A percentile compares a stretch with the other conserved stretches of the same genome.
Conservation (phyloP, 352 stramenopile genomes). For the Phytophthora lateralis region DNA sequence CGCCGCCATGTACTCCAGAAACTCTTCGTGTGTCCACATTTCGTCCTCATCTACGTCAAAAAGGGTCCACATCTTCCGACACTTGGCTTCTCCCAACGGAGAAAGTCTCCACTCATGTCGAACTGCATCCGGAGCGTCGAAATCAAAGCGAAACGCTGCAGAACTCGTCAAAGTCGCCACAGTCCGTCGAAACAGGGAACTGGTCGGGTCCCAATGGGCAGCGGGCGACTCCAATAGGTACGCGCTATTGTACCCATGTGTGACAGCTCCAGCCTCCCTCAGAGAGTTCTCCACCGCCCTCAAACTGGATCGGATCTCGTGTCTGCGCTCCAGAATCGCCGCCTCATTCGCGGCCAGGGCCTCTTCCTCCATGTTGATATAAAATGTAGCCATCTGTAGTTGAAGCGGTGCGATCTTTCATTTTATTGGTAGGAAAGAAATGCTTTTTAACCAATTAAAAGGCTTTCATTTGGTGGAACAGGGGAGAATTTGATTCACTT, state of each 20-base stretch:
- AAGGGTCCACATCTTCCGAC: conserved; percentile 46
- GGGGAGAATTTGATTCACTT: conserved; percentile 23
- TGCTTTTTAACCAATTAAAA: conserved; percentile 16
- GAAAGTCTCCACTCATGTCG: conserved; percentile 46
- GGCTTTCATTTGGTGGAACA: conserved; percentile 9
- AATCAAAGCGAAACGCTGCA: conserved; percentile 43
- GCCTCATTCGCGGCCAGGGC: conserved; percentile 26
- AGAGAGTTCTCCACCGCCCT: conserved; percentile 46
- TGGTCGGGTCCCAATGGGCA: conserved; percentile 12
- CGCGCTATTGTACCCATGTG: conserved; percentile 54
- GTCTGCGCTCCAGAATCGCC: conserved; percentile 43
- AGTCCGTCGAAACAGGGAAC: conserved; percentile 41
- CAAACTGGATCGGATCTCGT: conserved; percentile 47
- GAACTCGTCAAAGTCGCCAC: conserved; percentile 20
- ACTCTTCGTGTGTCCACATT: conserved; percentile 61
- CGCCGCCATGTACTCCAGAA: conserved; percentile 60
- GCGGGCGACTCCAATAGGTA: conserved; percentile 53
- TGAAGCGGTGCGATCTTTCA: conserved; percentile 21
- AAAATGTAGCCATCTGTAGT: conserved; percentile 26
- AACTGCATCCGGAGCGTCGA: conserved; percentile 47
- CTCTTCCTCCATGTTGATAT: conserved; percentile 14
- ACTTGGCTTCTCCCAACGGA: conserved; percentile 54
- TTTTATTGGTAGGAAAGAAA: conserved; percentile 15
- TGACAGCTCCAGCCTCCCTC: conserved; percentile 50
- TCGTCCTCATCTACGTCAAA: conserved; percentile 67